phyloP scores from a whole-genome alignment of 495 filamentous ascomycete genomes.

The Penicillium cosmopolitanum region DNA sequence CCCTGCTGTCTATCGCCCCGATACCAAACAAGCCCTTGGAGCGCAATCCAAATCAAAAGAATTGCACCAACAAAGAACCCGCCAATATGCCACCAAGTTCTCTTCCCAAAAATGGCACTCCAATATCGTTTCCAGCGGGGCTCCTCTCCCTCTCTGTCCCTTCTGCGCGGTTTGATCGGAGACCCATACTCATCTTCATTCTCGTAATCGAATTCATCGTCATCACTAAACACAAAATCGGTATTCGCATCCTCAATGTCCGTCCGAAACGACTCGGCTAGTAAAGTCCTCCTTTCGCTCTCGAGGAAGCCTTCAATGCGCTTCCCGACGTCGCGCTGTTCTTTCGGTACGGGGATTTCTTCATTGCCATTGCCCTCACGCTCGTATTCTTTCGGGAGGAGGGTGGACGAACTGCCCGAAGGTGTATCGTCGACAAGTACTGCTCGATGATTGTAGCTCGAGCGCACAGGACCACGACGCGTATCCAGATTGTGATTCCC shows the following conservation, averaged over 20 bases:
- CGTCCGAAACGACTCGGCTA: conserved; percentile 26
- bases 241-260: conserved; percentile 29
- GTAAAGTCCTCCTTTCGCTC: conserved; percentile 10
- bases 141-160: neutral
- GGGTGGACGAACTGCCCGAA: neutral
- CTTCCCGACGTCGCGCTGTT: conserved; percentile 22
- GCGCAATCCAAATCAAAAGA: conserved; percentile 24
- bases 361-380: neutral
- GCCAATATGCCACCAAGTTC: conserved; percentile 27
- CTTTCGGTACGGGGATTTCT: conserved; percentile 7
- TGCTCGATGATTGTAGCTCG: neutral
- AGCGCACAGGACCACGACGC: neutral
- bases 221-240: conserved; percentile 18
- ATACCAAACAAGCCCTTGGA: conserved; percentile 21
- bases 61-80: conserved; percentile 14
- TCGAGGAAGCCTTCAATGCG: conserved; percentile 26
- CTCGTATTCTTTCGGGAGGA: neutral
- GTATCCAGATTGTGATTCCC: neutral
- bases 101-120: neutral
- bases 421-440: neutral
- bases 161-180: neutral
- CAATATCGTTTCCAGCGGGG: neutral
- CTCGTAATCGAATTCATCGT: neutral
- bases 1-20: neutral
- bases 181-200: conserved; percentile 25